These are phyloP conservation scores for Iris pallida DNA, from an alignment of 116 monocot genomes.

Conservation along the genomic window DNA sequence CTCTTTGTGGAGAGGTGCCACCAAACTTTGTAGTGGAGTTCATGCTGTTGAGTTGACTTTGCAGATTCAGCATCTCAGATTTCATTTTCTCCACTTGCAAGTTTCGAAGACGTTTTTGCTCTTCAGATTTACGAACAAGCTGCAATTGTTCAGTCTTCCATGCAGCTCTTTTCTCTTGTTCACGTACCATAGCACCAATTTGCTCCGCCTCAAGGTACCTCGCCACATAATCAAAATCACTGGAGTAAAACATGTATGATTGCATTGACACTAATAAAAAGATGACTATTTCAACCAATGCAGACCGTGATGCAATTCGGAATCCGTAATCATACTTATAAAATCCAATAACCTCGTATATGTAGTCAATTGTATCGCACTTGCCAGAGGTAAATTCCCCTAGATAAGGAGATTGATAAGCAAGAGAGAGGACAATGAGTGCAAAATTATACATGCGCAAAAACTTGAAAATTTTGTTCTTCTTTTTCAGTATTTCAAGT, in stretches of 20 bases:
- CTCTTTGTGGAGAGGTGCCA: slow-evolving; percentile 28
- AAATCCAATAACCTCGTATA: slow-evolving; percentile 95
- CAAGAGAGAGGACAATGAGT: slow-evolving; percentile 89
- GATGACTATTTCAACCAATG: slow-evolving; percentile 92
- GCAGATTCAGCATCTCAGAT: slow-evolving; percentile 93
- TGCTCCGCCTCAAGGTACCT: slow-evolving; percentile 95
- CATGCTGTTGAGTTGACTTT: slow-evolving; percentile 65
- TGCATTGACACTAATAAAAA: slow-evolving; percentile 87
- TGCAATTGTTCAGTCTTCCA: slow-evolving; percentile 88
- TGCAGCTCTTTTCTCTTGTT: slow-evolving; percentile 91
- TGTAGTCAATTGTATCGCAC: slow-evolving; percentile 67
- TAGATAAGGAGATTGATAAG: slow-evolving; percentile 92
- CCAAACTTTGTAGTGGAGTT: slow-evolving; percentile 32
- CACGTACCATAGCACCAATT: slow-evolving; percentile 84
- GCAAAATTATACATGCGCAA: slow-evolving; percentile 91
- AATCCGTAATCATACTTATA: slow-evolving; percentile 99
- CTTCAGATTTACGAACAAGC: slow-evolving; percentile 79
- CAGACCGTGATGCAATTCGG: slow-evolving; percentile 84
- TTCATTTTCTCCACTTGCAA: slow-evolving; percentile 98
- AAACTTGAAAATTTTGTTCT: slow-evolving; percentile 84
- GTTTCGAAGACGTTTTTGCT: slow-evolving; percentile 67
- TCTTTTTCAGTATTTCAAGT: slow-evolving; percentile 87
- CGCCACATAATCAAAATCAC: slow-evolving; percentile 85
- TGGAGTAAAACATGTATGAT: slow-evolving; percentile 84
- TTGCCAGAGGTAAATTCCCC: slow-evolving; percentile 69